Base-by-base conservation (phyloP, 345 rosid genomes). In the Bretschneidera sinensis region DNA sequence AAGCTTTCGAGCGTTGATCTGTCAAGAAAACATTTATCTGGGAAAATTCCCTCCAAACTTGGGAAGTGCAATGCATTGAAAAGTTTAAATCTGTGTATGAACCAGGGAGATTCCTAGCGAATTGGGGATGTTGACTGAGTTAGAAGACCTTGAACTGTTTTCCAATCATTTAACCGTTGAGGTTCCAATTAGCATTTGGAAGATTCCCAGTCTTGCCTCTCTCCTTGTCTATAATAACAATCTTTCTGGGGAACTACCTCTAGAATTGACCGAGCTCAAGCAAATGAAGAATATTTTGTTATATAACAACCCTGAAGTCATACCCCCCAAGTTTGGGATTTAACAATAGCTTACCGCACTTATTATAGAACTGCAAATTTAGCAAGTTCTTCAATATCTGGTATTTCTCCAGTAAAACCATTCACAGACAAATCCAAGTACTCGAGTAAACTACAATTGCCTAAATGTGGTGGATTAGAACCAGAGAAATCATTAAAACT, bases 171-270 rank as follows among this genome's bases (percentile, higher is more conserved):
- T 92, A 52, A 73, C 68, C 2, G 95, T 96, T 59, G 85, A 86
- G 74, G 78, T 92, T 45, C 96, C 96, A 11, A 54, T 73, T 21
- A 60, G 82, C 63, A 71, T 92, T 35, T 92, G 95, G 92, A 86
- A 70, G 74, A 85, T 87, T 65, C 74, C 64, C 2, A 79, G 66
- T 65, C 89, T 92, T 18, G 28, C 71, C 55, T 57, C 58, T 67
- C 60, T 92, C 43, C 61, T 75, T 4, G 74, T 88, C 48, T 92
- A 92, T 51, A 66, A 64, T 28, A 88, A 92, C 79, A 76, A 71
- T 54, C 92, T 92, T 58, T 77, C 79, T 0, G 96, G 96, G 10
- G 82, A 79, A 59, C 75, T 92, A 31, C 96, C 96, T 43, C 9
- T 52, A 19, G 89, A 80, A 68, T 81, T 92, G 64, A 64, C 92